phyloP scores from a whole-genome alignment of 352 stramenopile genomes.

The Phytophthora lateralis region DNA sequence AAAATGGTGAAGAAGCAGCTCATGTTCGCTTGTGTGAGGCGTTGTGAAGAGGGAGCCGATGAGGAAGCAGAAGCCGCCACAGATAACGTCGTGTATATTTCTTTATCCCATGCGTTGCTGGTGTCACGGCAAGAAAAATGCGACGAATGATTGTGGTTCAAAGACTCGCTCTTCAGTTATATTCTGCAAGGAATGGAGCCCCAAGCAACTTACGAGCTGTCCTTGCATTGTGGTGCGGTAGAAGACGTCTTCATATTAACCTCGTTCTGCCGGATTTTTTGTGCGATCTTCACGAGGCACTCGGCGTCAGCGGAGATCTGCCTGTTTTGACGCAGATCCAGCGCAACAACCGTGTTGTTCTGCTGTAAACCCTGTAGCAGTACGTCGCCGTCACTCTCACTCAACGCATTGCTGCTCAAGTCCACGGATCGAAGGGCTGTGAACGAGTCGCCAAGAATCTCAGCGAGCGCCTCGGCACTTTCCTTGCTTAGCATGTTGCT shows the following conservation, averaged over 20 bases:
- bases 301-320: constrained; percentile 65
- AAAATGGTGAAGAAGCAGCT: constrained; percentile 82
- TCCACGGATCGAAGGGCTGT: constrained; percentile 75
- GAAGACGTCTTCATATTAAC: constrained; percentile 49
- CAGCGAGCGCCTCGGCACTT: constrained; percentile 65
- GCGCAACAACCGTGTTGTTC: constrained; percentile 61
- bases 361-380: constrained; percentile 67
- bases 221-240: constrained; percentile 7
- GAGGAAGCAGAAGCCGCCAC: background rate
- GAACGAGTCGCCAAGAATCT: constrained; percentile 73
- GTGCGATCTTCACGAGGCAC: constrained; percentile 66
- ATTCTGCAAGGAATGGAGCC: background rate
- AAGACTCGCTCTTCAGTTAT: background rate
- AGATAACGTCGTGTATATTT: constrained; percentile 55
- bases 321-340: constrained; percentile 83
- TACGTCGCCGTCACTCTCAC: constrained; percentile 57
- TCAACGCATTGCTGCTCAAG: constrained; percentile 83
- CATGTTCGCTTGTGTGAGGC: constrained; percentile 50
- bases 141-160: constrained; percentile 16
- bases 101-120: constrained; percentile 64
- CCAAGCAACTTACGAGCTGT: constrained; percentile 9
- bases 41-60: background rate
- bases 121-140: constrained; percentile 42
- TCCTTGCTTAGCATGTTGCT: constrained; percentile 84
- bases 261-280: constrained; percentile 80